These are phyloP conservation scores for Capsella rubella DNA, from an alignment of 441 rosid genomes.

Conservation along the genomic window DNA sequence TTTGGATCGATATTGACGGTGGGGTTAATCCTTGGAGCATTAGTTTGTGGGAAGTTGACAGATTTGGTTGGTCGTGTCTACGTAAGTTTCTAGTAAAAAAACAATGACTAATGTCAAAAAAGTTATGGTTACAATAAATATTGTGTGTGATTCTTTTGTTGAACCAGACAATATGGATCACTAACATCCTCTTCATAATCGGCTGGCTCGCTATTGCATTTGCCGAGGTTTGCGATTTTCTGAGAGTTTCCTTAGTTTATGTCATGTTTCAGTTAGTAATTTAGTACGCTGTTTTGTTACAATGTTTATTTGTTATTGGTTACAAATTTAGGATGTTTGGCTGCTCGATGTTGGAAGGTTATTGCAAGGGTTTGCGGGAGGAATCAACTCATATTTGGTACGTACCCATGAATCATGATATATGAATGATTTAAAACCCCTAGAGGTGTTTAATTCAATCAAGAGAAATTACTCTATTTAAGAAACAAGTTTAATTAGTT, in stretches of 20 bases:
- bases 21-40: slow-evolving; percentile 49
- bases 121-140: background rate
- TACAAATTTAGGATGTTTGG: slow-evolving; percentile 37
- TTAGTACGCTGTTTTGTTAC: no score
- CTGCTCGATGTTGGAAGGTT: slow-evolving; percentile 47
- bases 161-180: slow-evolving; percentile 42
- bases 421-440: background rate
- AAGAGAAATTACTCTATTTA: background rate
- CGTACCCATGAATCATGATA: no score
- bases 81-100: slow-evolving; percentile 27
- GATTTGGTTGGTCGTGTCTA: slow-evolving; percentile 50
- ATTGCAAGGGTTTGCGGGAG: slow-evolving; percentile 42
- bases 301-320: background rate
- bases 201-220: slow-evolving; percentile 44
- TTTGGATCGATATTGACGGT: slow-evolving; percentile 53
- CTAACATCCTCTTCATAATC: slow-evolving; percentile 26
- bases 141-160: background rate
- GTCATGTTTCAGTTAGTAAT: no score
- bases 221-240: slow-evolving; percentile 31
- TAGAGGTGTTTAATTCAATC: background rate
- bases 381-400: slow-evolving; percentile 44
- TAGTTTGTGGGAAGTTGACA: slow-evolving; percentile 45
- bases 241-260: no score
- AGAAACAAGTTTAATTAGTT: background rate
- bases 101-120: no score